Percentiles rank a stretch among this genome's conserved stretches.
Conservation (phyloP, 164 flowering plant species). For the Vitis cinerea region DNA sequence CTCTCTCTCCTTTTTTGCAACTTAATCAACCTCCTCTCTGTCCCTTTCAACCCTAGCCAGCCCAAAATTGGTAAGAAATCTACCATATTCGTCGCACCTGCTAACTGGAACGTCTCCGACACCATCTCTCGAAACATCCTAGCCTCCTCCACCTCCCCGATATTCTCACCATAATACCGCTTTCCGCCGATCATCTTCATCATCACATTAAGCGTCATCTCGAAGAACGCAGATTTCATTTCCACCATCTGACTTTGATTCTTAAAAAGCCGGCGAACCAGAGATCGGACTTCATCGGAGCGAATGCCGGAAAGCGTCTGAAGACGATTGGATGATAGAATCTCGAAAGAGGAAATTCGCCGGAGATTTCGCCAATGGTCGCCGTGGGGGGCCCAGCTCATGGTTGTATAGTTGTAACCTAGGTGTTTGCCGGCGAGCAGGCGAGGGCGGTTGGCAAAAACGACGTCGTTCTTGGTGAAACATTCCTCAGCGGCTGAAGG, state of each 20-base stretch:
- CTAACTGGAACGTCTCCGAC: neutral
- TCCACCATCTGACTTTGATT: constrained; percentile 19
- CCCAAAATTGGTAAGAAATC: constrained; percentile 30
- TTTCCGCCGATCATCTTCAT: constrained; percentile 59
- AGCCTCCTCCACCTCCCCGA: constrained; percentile 20
- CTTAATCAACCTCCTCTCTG: constrained; percentile 26
- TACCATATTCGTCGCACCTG: constrained; percentile 1
- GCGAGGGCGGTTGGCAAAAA: constrained; percentile 52
- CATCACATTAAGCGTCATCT: constrained; percentile 37
- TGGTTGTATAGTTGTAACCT: constrained; percentile 30
- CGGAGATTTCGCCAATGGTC: constrained; percentile 54
- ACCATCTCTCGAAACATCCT: constrained; percentile 11
- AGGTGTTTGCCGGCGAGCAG: constrained; percentile 32
- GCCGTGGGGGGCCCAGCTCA: constrained; percentile 44
- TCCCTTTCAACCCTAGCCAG: constrained; percentile 22
- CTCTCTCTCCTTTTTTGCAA: constrained; percentile 26
- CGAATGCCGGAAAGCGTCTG: constrained; percentile 28
- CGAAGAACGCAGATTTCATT: constrained; percentile 31
- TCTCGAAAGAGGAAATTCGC: constrained; percentile 32
- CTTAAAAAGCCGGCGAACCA: constrained; percentile 17
- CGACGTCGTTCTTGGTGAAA: constrained; percentile 46
- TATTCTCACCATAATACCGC: constrained; percentile 29
- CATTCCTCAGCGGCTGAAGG: constrained; percentile 48
- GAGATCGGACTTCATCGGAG: constrained; percentile 31
- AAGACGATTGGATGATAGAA: constrained; percentile 40